Base-by-base conservation (phyloP, 768 basidiomycete species). In the Candolleomyces eurysporus region DNA sequence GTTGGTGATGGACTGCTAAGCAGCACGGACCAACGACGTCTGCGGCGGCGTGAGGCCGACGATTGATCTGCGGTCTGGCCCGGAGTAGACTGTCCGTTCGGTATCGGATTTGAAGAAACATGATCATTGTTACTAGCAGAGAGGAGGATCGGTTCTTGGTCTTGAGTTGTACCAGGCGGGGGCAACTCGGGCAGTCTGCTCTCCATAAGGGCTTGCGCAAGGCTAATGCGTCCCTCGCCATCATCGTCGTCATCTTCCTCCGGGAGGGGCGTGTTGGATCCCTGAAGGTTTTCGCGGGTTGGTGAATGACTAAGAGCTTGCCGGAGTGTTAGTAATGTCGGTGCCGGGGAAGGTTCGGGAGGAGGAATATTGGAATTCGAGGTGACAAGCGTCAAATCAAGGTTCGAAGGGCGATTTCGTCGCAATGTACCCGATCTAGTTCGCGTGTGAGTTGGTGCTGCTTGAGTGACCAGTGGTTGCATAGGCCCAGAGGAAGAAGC, bases 131-230 rank as follows among this genome's bases (percentile, higher is more conserved):
- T 73, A 7, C 83, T 74, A n/a, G 80, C 60, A 16, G 79, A 72
- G 30, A 92, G 74, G 21, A 92, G 67, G 42, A 92, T 88, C 31
- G 91, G 85, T 42, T 88, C 82, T 68, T 92, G 90, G 10, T 85
- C 79, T 54, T 75, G 86, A 57, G 76, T 76, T 10, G 88, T 82
- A 17, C 92, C 92, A 40, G 78, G 76, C 17, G 91, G 91, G 16
- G 92, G 90, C 14, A 90, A 69, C 40, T 88, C 81, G 7, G 92
- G 91, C 36, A 91, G 72, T 42, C 92, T 86, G 65, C 91, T 92
- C 76, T 94, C 92, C 57, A 90, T 68, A 19, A 94, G 75, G 10
- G 88, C 88, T 64, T 94, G 85, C 0, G 82, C 86, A 46, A 94
- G 81, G 30, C 85, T 88, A 42, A 94, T 88, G 30, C 81, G 79